phyloP scores from a whole-genome alignment of 345 rosid species.

The Cardamine resedifolia region DNA sequence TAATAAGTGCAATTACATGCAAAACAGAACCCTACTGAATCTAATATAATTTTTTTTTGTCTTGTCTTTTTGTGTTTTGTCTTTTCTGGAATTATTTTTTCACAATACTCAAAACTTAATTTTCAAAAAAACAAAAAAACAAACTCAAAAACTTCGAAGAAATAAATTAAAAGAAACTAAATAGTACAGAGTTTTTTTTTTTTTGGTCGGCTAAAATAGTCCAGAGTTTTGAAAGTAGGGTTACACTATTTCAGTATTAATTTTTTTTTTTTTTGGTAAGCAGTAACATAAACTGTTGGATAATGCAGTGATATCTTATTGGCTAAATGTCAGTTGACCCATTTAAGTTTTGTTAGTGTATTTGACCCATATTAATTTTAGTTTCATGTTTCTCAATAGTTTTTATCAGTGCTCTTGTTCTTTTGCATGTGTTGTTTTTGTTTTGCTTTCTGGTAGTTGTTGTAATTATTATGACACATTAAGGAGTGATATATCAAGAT shows the following conservation, averaged over 20 bases:
- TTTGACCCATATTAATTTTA: constrained; percentile 12
- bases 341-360: constrained; percentile 16
- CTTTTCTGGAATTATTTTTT: background rate
- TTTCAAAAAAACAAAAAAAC: no score
- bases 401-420: background rate
- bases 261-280: constrained; percentile 8
- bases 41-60: background rate
- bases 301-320: constrained; percentile 30
- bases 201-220: background rate
- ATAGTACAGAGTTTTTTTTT: background rate
- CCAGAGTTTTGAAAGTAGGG: constrained; percentile 7
- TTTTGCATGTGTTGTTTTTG: background rate
- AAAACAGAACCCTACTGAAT: constrained; percentile 10
- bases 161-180: background rate
- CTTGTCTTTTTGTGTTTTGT: constrained; percentile 34
- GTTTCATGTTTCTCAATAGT: constrained; percentile 18
- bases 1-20: constrained; percentile 21
- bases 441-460: constrained; percentile 16
- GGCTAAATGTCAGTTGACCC: constrained; percentile 37
- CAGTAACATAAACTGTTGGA: constrained; percentile 30
- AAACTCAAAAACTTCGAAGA: no score
- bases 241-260: constrained; percentile 21
- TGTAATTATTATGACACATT: constrained; percentile 8
- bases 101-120: background rate
- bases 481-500: constrained; percentile 12